Percentiles rank a stretch among this genome's conserved stretches.
These are phyloP conservation scores for Populus hybrid DNA, from an alignment of 441 rosid species.

Conservation along the genomic window DNA sequence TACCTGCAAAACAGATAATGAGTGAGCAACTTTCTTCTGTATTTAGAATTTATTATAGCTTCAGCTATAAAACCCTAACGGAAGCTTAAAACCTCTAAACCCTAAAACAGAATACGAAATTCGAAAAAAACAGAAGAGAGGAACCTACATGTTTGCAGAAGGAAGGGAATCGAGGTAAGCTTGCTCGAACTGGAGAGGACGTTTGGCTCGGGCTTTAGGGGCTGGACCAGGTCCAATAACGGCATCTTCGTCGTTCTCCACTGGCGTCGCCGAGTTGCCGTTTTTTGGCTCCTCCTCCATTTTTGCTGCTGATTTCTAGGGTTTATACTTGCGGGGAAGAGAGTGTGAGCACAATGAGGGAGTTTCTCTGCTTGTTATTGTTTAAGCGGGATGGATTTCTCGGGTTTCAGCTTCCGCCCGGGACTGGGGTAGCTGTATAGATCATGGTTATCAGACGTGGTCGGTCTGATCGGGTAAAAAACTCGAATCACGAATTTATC, in stretches of 20 bases:
- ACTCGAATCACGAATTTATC: too few species aligned
- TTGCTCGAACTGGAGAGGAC: conserved; percentile 89
- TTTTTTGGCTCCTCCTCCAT: conserved; percentile 49
- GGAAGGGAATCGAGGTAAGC: conserved; percentile 90
- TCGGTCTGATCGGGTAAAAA: too few species aligned
- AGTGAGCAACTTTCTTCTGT: conserved; percentile 1
- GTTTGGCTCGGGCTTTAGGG: conserved; percentile 61
- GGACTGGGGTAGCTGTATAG: too few species aligned
- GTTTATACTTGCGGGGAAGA: not conserved
- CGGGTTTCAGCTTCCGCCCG: not conserved
- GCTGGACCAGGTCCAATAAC: conserved; percentile 80
- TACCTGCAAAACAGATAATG: conserved; percentile 46
- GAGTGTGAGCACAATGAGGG: not conserved
- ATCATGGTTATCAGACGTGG: too few species aligned
- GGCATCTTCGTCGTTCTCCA: conserved; percentile 39
- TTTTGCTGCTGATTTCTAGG: conserved; percentile 20
- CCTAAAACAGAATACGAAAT: not conserved
- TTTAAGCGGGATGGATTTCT: not conserved
- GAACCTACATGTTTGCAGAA: conserved; percentile 71
- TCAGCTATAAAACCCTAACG: not conserved
- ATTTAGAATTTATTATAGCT: not conserved
- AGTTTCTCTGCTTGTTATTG: not conserved
- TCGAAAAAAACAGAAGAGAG: not conserved
- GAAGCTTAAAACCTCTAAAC: not conserved
- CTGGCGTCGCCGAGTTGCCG: conserved; percentile 30